Percentiles rank a stretch among this genome's conserved stretches.
Evolutionary conservation across 306 rosid species (phyloP).

Genomic region (Cucumis sativus): DNA sequence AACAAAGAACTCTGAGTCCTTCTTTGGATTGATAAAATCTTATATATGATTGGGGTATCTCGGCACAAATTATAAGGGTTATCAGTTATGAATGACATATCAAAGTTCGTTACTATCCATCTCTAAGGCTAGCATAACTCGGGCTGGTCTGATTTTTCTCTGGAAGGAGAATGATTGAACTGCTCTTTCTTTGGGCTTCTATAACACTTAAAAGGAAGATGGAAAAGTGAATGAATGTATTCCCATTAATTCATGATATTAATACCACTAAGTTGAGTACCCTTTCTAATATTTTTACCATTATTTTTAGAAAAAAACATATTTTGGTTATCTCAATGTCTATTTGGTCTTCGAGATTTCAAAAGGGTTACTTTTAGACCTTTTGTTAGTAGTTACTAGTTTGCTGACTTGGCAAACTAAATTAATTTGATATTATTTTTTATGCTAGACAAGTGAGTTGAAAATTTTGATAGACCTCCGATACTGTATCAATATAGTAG

Average conservation of each 20-base stretch:
- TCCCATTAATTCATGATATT: not conserved
- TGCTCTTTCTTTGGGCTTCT: not conserved
- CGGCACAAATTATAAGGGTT: not conserved
- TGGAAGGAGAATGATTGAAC: not conserved
- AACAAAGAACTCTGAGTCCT: not conserved
- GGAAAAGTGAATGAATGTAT: not conserved
- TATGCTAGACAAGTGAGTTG: too few relatives aligned
- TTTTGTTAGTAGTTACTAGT: too few relatives aligned
- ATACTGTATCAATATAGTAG: too few relatives aligned
- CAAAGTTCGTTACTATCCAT: not conserved
- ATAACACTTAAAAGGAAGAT: not conserved
- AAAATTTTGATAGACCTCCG: too few relatives aligned
- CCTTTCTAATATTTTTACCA: not conserved
- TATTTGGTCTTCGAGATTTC: not conserved
- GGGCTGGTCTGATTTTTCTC: not conserved
- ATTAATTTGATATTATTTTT: too few relatives aligned
- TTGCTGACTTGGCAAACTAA: too few relatives aligned
- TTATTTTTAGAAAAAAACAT: not conserved
- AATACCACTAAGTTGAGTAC: not conserved
- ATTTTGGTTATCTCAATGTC: not conserved
- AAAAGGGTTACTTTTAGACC: too few relatives aligned
- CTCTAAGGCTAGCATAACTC: not conserved
- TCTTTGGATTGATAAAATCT: not conserved
- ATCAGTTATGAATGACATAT: not conserved
- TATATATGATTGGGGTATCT: not conserved